Conservation (phyloP, 78 protist species). For the Dictyostelium firmibasis region DNA sequence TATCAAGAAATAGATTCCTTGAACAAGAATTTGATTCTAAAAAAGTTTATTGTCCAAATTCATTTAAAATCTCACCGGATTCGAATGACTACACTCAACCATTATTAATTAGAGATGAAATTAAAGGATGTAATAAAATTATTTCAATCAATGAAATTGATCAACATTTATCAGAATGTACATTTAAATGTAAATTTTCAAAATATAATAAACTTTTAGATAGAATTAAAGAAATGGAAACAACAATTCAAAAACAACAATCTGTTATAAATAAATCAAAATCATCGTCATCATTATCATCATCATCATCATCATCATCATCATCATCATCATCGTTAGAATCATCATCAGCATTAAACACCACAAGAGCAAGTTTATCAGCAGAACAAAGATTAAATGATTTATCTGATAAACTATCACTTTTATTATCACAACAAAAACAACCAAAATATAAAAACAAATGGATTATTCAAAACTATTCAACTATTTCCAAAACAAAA, state of each 20-base stretch:
- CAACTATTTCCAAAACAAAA: background rate
- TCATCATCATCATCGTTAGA: background rate
- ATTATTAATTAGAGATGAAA: background rate
- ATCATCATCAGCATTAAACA: no score
- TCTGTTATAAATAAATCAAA: background rate
- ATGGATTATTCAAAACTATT: no score
- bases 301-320: background rate
- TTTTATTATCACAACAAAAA: no score
- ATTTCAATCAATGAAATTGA: background rate
- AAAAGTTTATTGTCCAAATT: background rate
- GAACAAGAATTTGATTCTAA: background rate
- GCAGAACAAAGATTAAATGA: no score
- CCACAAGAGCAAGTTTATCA: no score
- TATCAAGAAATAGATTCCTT: background rate
- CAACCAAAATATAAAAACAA: no score
- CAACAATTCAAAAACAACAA: background rate
- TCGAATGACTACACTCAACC: background rate
- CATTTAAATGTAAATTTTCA: background rate
- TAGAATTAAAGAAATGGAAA: background rate
- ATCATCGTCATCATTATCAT: background rate
- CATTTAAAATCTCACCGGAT: background rate
- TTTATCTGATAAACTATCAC: no score
- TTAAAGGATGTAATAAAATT: background rate
- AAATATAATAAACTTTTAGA: background rate
- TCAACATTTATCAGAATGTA: background rate